A percentile compares a stretch with the other conserved stretches of the same genome.
Evolutionary conservation across 23 red algal species (phyloP).

Genomic region (Cyanidioschyzon merolae): DNA sequence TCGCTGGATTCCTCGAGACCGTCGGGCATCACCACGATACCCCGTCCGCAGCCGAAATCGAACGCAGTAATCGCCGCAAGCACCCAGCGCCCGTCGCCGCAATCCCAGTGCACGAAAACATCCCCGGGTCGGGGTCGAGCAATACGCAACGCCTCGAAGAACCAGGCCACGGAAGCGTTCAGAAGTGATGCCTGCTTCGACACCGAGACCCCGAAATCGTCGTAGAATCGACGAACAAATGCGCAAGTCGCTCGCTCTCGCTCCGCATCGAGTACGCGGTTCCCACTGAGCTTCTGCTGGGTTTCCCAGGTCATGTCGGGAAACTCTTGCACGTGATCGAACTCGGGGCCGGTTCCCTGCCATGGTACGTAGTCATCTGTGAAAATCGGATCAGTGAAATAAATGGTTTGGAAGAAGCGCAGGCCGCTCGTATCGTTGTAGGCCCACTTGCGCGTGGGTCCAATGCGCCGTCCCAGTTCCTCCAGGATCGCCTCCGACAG

Average conservation of each 20-base stretch:
- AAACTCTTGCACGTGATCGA: background rate
- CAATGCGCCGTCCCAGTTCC: background rate
- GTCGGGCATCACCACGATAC: background rate
- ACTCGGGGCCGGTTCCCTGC: background rate
- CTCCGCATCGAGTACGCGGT: background rate
- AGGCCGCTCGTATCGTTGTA: background rate
- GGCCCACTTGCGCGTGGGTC: conserved; percentile 7
- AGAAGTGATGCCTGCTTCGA: background rate
- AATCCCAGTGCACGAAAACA: background rate
- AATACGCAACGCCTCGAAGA: conserved; percentile 4
- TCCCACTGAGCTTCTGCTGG: background rate
- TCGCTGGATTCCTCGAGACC: background rate
- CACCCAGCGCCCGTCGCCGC: conserved; percentile 7
- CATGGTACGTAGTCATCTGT: background rate
- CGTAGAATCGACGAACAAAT: background rate
- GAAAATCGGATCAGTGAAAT: conserved; percentile 11
- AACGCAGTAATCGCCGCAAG: background rate
- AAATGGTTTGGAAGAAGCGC: background rate
- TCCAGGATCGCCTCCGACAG: background rate
- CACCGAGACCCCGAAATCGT: background rate
- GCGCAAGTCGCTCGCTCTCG: background rate
- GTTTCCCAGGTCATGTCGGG: conserved; percentile 3
- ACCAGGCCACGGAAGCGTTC: background rate
- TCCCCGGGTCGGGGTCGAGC: background rate
- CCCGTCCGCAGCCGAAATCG: background rate